phyloP scores from a whole-genome alignment of 331 rosid species.

The Quercus lobata region DNA sequence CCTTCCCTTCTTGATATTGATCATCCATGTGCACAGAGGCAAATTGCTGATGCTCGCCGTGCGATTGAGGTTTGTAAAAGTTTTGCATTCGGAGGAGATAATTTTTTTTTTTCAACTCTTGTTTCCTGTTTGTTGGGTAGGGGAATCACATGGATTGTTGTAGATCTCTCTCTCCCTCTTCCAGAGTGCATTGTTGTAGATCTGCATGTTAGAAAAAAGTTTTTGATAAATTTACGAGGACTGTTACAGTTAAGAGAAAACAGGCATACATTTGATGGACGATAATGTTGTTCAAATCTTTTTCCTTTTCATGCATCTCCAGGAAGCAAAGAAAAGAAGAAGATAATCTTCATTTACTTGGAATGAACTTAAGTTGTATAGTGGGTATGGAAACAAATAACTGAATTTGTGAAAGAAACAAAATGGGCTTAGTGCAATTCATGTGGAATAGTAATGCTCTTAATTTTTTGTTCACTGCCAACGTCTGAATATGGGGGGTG shows the following conservation, averaged over 20 bases:
- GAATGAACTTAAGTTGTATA: background rate
- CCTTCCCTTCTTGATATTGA: constrained; percentile 97
- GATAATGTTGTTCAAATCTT: background rate
- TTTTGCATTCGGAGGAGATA: background rate
- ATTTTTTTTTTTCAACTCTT: background rate
- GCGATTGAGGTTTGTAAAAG: constrained; percentile 62
- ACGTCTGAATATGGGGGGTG: background rate
- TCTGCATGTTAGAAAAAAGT: background rate
- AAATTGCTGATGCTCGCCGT: constrained; percentile 60
- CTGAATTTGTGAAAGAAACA: background rate
- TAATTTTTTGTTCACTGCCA: background rate
- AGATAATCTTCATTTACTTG: background rate
- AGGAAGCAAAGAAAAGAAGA: background rate
- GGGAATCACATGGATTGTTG: background rate
- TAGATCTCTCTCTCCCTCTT: background rate
- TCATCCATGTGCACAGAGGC: constrained; percentile 88
- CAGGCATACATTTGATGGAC: background rate
- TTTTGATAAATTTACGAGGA: background rate
- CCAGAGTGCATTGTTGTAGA: background rate
- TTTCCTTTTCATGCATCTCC: background rate
- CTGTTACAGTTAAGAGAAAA: background rate
- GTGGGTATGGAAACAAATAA: background rate
- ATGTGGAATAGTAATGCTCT: background rate
- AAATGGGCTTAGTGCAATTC: background rate
- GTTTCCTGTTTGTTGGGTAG: background rate